Conservation (phyloP, 768 basidiomycete genomes). For the Gloeostereum incarnatum region DNA sequence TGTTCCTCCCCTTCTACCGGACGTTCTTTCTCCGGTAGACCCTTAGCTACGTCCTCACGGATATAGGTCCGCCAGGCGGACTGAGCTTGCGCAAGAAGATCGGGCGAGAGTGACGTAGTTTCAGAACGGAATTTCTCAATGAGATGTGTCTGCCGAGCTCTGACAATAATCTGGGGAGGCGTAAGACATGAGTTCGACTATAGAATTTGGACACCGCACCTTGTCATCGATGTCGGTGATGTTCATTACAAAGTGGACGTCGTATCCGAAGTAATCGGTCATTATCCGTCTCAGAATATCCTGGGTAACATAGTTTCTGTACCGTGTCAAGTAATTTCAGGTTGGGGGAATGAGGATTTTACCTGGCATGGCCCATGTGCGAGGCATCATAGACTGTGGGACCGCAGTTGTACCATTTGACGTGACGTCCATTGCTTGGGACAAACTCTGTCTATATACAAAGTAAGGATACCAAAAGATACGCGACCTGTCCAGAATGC, state of each 20-base stretch:
- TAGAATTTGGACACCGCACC: constrained; percentile 34
- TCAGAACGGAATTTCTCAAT: constrained; percentile 52
- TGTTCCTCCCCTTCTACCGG: constrained; percentile 41
- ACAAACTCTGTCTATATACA: constrained; percentile 62
- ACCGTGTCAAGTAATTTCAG: constrained; percentile 3
- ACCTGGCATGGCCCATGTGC: constrained; percentile 99
- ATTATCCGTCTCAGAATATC: constrained; percentile 86
- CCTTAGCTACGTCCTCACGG: constrained; percentile 52
- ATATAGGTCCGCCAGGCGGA: constrained; percentile 64
- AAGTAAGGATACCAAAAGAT: constrained; percentile 2
- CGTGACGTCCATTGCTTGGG: constrained; percentile 54
- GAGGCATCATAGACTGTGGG: constrained; percentile 98
- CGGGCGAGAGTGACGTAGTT: constrained; percentile 41
- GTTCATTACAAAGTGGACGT: constrained; percentile 99
- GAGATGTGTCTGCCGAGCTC: constrained; percentile 77
- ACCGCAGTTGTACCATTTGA: constrained; percentile 99
- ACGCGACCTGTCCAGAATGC: constrained; percentile 12
- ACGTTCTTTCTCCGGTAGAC: constrained; percentile 41
- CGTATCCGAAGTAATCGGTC: constrained; percentile 93
- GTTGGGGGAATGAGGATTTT: constrained; percentile 9
- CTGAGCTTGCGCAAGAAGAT: constrained; percentile 47
- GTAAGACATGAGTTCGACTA: constrained; percentile 1
- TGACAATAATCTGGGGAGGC: constrained; percentile 74
- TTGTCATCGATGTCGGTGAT: constrained; percentile 99
- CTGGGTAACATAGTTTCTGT: constrained; percentile 93